Base-by-base conservation (phyloP, 768 basidiomycete genomes). In the Pleurotus salmoneostramineus region DNA sequence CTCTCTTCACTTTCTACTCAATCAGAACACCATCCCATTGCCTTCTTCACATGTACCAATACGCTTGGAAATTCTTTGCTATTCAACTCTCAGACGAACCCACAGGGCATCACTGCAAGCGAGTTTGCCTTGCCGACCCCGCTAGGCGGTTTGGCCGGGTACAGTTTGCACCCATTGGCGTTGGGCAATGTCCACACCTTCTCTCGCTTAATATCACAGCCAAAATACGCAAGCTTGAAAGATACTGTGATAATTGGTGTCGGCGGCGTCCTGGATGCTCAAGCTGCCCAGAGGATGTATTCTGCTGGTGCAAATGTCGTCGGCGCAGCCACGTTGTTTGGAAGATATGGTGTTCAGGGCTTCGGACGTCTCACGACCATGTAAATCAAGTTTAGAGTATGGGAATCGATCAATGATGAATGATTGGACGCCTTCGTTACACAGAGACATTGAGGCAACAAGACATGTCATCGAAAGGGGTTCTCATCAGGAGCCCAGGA, bases 41-140 rank as follows among this genome's bases (percentile, higher is more conserved):
- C 89, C 8, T 94, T 91, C 71, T 66, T 93, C 64, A 88, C 88
- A 10, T 86, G 88, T 65, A 91, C 88, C 27, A 93, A 93, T 66
- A 93, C 91, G 3, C 77, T 94, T 14, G 91, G 91, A 27, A 84
- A 82, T 58, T 76, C 83, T 34, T 70, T 93, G 50, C 71, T 87
- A 36, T 89, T 89, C 63, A 63, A 76, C 1, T 83, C 86, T 17
- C 84, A 89, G 70, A 72, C 75, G 6, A 63, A 61, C 1, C 60
- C 58, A 6, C 51, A 62, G 11, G 55, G 57, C 8, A 44, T 57
- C 10, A 58, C 48, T 27, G 62, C 32, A 33, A 50, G 47, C 27
- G 12, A 62, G 50, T 88, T 82, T 60, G 89, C 89, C 4, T 72
- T 93, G 14, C 87, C 88, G 2, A 78, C 83, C 0, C 77, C 71